Evolutionary conservation across 257 asterid species (phyloP).

Genomic region (Petrea volubilis): DNA sequence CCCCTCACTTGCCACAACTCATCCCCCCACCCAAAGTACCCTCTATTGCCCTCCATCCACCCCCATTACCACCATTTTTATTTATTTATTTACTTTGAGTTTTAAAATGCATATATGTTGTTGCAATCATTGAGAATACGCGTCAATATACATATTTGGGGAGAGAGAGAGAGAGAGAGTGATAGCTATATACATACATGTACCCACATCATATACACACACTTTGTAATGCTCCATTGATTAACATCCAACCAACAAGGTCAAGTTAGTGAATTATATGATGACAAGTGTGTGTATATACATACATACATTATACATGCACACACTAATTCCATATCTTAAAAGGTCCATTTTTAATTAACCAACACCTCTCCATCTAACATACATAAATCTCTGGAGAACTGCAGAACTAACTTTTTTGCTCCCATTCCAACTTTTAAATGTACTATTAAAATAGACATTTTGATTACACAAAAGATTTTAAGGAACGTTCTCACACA

Average conservation of each 20-base stretch:
- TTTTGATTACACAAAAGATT: not conserved
- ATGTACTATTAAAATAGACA: not conserved
- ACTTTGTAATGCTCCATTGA: not conserved
- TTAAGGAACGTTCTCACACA: slow-evolving; percentile 21
- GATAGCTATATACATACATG: too few species aligned
- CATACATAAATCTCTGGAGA: not conserved
- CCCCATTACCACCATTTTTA: not conserved
- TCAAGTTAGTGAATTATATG: too few species aligned
- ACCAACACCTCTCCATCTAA: not conserved
- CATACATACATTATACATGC: too few species aligned
- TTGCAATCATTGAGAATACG: slow-evolving; percentile 16
- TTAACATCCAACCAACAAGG: not conserved
- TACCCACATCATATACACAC: too few species aligned
- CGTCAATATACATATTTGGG: not conserved
- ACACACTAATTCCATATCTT: too few species aligned
- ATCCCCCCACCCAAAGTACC: slow-evolving; percentile 38
- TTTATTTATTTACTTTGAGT: not conserved
- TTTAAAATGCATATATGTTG: not conserved
- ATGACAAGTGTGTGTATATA: too few species aligned
- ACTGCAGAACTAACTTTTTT: not conserved
- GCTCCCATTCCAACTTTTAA: slow-evolving; percentile 2
- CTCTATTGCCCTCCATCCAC: slow-evolving; percentile 12
- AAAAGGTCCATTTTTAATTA: not conserved
- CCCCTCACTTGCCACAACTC: slow-evolving; percentile 64
- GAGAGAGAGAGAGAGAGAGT: too few species aligned